Base-by-base conservation (phyloP, 2,329 filamentous ascomycete species). In the Colletotrichum abscissum region DNA sequence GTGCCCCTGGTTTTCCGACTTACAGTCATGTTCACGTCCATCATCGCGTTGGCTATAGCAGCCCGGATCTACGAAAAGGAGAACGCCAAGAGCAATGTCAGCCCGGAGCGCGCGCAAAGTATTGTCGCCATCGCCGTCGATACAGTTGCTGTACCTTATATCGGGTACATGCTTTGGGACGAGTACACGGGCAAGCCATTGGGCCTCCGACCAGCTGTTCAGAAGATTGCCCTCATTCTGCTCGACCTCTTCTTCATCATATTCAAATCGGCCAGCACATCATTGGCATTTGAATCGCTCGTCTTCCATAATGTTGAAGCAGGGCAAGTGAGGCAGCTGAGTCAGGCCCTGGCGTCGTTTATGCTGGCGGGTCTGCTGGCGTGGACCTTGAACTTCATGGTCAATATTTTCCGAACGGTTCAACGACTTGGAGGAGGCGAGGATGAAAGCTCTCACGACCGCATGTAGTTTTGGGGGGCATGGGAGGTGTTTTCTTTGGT, bases 211-310 rank as follows among this genome's bases (percentile, higher is more conserved):
- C 92, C 92, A 7, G 92, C 95, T 11, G 92, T 92, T 69, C 93
- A 94, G 62, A 99, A 99, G 82, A 93, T 97, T 76, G 91, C 94
- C 16, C 90, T 99, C 63, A 94, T 98, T 73, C 90, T 99, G 67
- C 89, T 98, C 70, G 97, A 99, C 83, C 88, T 99, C 4, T 92
- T 98, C 79, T 99, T 99, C 81, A 98, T 99, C 79, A 95, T 98
- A 55, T 98, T 99, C 85, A 96, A 98, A 82, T 95, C 95, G 4
- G 95, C 95, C 64, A 98, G 98, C 83, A 89, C 97, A 30, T 94
- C 94, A 54, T 86, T 99, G 75, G 95, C 96, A 1, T 98, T 98
- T 81, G 93, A 94, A 80, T 93, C 94, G 9, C 86, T 98, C 67
- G 92, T 94, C 81, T 87, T 89, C 79, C 82, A 88, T 79, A 82